Percentiles rank a stretch among this genome's conserved stretches.
phyloP scores from a whole-genome alignment of 768 basidiomycete genomes.

The Lactarius indigo region DNA sequence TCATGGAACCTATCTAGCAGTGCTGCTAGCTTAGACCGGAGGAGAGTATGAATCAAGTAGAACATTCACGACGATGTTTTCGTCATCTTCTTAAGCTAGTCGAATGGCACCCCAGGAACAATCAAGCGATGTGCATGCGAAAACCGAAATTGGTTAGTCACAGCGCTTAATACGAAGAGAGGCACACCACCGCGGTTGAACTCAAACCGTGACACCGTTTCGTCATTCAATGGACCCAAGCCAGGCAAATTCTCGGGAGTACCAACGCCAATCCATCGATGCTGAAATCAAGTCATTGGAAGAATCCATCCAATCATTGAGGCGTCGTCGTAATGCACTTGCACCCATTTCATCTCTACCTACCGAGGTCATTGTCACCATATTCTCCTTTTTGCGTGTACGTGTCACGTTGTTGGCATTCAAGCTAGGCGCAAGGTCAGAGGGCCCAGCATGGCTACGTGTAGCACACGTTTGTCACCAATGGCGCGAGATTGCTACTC shows the following conservation, averaged over 20 bases:
- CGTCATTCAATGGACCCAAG: neutral
- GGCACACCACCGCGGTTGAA: no score
- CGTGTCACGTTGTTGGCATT: neutral
- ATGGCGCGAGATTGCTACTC: constrained; percentile 22
- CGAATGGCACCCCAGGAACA: no score
- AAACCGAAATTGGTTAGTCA: no score
- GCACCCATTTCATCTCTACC: constrained; percentile 17
- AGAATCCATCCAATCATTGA: neutral
- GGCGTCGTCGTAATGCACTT: constrained; percentile 8
- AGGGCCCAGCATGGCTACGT: constrained; percentile 4
- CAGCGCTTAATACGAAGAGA: no score
- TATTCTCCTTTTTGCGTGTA: constrained; percentile 10
- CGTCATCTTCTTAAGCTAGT: no score
- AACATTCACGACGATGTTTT: no score
- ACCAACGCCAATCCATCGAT: constrained; percentile 4
- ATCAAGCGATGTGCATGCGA: no score
- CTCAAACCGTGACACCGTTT: neutral
- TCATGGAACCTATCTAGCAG: no score
- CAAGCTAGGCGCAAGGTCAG: no score
- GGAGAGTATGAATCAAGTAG: no score
- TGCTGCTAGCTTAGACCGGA: no score
- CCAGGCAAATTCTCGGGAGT: neutral
- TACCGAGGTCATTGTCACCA: neutral
- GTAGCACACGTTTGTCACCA: constrained; percentile 17
- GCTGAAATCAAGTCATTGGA: constrained; percentile 9